Base-by-base conservation (phyloP, 2,329 filamentous ascomycete species). In the Coniella lustricola region DNA sequence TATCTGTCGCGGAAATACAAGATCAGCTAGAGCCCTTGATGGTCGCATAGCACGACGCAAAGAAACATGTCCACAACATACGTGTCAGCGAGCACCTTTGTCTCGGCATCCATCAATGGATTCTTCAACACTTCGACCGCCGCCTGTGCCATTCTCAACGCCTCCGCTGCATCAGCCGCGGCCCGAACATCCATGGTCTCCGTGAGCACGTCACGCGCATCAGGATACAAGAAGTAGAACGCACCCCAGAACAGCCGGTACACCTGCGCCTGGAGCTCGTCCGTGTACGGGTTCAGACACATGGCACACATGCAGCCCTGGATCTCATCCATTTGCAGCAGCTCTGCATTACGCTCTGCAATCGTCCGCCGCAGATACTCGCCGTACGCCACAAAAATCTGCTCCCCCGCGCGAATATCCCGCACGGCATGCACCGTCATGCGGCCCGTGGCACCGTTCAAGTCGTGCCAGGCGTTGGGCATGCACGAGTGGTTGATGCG, bases 401-500 rank as follows among this genome's bases (percentile, higher is more conserved):
- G 52, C 41, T 57, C 55, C 13, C 48, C 54, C 7, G 44, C 29
- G 10, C 46, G 17, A 31, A 55, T 54, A 40, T 54, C 55, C 3
- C 53, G 41, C 9, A 51, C 21, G 1, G 53, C 52, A 21, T 56
- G 54, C 3, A 55, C 40, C 5, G 53, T 55, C 9, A 55, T 38
- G 12, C 54, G 51, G 17, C 43, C 17, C 17, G 47, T 55, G 5
- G 29, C 33, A 18, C 38, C 12, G 31, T 54, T 54, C 45, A 53
- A 55, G 34, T 48, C 46, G 33, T 50, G 43, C 22, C 50, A 52
- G 17, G 53, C 54, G 21, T 58, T 58, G 14, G 55, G 53, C 4
- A 39, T 38, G 44, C 56, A 58, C 4, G 53, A 54, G 42, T 57
- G 55, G 38, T 58, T 57, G 36, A 58, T 25, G 12, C 46, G 46